Evolutionary conservation across 352 stramenopile species (phyloP), one percentile per base, ranked within the genome.

Genomic region (Sclerospora graminicola): DNA sequence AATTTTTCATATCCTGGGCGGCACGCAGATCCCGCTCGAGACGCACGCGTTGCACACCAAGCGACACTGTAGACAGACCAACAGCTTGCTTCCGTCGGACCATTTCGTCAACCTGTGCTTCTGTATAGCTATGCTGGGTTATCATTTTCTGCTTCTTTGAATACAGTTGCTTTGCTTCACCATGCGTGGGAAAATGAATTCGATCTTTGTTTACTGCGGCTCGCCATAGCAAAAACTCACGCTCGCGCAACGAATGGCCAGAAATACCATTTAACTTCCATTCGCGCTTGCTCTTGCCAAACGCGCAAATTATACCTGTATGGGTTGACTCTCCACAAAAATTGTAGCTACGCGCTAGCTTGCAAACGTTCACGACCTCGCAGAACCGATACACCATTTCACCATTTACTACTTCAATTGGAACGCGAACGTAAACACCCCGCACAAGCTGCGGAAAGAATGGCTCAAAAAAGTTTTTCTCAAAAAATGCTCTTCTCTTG

Each of bases 371-470:
- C 24, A 85, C 54, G 10, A 92, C 68, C 45, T 89, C 71, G 35
- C 77, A 89, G 51, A 92, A 92, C 26, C 80, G 77, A 43, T 92
- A 92, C 2, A 92, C 63, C 69, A 80, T 87, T 40, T 83, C 72
- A 18, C 76, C 77, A 28, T 90, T 72, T 16, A 82, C 66, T 16
- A 77, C 62, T 20, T 66, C 65, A 20, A 92, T 83, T 18, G 75
- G 75, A 9, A 89, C 57, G 18, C 70, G 69, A 15, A 87, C 75
- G 45, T 86, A 89, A 29, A 84, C 57, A 13, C 80, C 80, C 24
- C 70, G 69, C 19, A 92, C 75, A 8, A 92, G 53, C 51, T 83
- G 77, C 30, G 82, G 57, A 38, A 92, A 92, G 48, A 67, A 92
- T 6, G 80, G 80, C 63, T 92, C 80, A 45, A 89, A 92, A 37